These are phyloP conservation scores for Penicillium sp. DNA, from an alignment of 2,329 filamentous ascomycete genomes.

Conservation along the genomic window DNA sequence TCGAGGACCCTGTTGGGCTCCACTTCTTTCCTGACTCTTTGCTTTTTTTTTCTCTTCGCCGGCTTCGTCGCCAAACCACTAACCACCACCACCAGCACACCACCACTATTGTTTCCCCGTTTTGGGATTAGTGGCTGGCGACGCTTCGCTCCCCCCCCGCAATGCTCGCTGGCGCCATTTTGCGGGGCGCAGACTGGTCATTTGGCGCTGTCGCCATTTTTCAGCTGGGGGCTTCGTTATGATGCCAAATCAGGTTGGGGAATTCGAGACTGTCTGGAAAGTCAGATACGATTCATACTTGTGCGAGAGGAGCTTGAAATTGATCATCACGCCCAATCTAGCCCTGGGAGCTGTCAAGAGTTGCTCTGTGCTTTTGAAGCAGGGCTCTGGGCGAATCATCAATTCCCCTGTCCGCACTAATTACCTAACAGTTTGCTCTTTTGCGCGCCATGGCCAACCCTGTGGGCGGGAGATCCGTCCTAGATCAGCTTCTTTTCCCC, in stretches of 20 bases:
- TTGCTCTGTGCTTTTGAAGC: slow-evolving; percentile 29
- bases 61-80: slow-evolving; percentile 17
- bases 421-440: slow-evolving; percentile 40
- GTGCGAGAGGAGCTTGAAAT: slow-evolving; percentile 1
- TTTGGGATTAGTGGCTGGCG: slow-evolving; percentile 18
- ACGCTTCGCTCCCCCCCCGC: slow-evolving; percentile 31
- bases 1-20: slow-evolving; percentile 21
- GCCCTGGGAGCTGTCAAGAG: slow-evolving; percentile 28
- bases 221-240: background rate
- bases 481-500: background rate
- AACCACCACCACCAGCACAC: background rate
- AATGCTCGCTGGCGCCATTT: slow-evolving; percentile 28
- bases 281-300: background rate
- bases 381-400: slow-evolving; percentile 31
- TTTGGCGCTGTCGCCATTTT: slow-evolving; percentile 22
- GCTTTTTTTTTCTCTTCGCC: slow-evolving; percentile 14
- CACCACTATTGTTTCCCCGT: slow-evolving; percentile 20
- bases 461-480: slow-evolving; percentile 9
- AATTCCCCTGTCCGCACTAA: slow-evolving; percentile 26
- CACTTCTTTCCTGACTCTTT: slow-evolving; percentile 15
- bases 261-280: background rate
- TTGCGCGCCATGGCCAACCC: slow-evolving; percentile 9
- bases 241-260: background rate
- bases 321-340: slow-evolving; percentile 15
- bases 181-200: slow-evolving; percentile 28